Evolutionary conservation across 768 basidiomycete species (phyloP).

Genomic region (Naganishia antarctica): DNA sequence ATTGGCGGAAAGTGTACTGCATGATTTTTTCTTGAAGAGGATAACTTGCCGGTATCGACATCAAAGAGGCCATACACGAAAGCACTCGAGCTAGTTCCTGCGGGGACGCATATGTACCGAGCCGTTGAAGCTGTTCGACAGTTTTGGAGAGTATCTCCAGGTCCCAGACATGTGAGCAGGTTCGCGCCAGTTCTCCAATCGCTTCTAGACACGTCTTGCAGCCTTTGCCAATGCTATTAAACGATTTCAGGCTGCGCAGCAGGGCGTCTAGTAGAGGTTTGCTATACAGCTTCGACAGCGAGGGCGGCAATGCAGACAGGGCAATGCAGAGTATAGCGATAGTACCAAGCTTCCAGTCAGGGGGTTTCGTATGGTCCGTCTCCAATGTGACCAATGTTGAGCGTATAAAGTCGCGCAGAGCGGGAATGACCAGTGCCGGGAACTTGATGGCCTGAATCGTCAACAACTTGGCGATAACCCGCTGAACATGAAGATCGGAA

Average conservation of each 20-base stretch:
- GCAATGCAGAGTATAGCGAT: background rate
- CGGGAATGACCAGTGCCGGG: conserved; percentile 22
- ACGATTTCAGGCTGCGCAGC: background rate
- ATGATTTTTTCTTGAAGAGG: conserved; percentile 23
- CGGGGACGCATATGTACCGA: background rate
- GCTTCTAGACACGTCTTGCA: conserved; percentile 9
- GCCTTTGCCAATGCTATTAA: background rate
- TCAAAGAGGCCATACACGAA: conserved; percentile 25
- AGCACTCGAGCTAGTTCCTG: background rate
- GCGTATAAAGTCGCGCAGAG: conserved; percentile 19
- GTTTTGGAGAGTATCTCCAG: background rate
- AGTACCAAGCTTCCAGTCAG: background rate
- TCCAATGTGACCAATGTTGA: conserved; percentile 7
- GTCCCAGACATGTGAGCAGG: conserved; percentile 29
- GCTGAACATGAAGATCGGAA: conserved; percentile 5
- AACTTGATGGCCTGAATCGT: conserved; percentile 23
- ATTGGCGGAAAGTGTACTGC: conserved; percentile 15
- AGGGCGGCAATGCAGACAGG: conserved; percentile 22
- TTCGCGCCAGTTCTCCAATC: conserved; percentile 14
- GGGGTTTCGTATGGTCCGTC: background rate
- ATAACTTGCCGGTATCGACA: conserved; percentile 24
- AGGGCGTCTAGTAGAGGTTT: conserved; percentile 13
- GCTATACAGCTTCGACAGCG: conserved; percentile 23
- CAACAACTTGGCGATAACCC: conserved; percentile 21
- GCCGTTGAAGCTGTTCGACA: conserved; percentile 1